Evolutionary conservation across 2,329 filamentous ascomycete genomes (phyloP).

Genomic region (Exophiala spinifera): DNA sequence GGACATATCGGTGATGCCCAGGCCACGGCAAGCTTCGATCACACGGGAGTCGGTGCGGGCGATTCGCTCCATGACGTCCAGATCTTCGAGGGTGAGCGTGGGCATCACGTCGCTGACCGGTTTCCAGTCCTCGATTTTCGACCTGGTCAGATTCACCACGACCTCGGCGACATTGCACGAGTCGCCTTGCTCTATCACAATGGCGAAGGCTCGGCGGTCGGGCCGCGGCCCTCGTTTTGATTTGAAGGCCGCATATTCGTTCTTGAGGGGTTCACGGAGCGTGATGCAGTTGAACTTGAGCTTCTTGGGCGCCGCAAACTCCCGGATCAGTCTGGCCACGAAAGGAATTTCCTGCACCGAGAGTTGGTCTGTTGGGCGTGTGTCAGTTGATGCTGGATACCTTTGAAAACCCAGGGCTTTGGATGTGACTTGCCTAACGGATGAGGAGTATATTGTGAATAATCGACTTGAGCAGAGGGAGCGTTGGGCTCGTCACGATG

Average conservation of each 20-base stretch:
- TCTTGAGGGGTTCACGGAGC: slow-evolving; percentile 4
- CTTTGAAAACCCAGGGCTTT: not conserved
- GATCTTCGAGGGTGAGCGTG: slow-evolving; percentile 87
- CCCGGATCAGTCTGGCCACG: not conserved
- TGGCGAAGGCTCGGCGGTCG: slow-evolving; percentile 43
- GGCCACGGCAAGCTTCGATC: slow-evolving; percentile 82
- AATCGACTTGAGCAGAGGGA: slow-evolving; percentile 8
- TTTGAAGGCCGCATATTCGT: slow-evolving; percentile 8
- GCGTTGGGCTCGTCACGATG: slow-evolving; percentile 15
- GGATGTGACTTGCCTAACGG: slow-evolving; percentile 17
- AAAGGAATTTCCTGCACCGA: slow-evolving; percentile 3
- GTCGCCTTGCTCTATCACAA: slow-evolving; percentile 42
- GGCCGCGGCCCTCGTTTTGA: slow-evolving; percentile 33
- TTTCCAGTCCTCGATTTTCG: slow-evolving; percentile 71
- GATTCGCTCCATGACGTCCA: slow-evolving; percentile 74
- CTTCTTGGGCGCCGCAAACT: slow-evolving; percentile 29
- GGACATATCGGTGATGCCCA: slow-evolving; percentile 87
- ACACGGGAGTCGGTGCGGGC: slow-evolving; percentile 76
- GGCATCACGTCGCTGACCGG: slow-evolving; percentile 74
- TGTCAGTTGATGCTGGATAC: not conserved
- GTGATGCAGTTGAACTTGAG: slow-evolving; percentile 38
- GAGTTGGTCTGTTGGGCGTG: not conserved
- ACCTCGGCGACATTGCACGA: slow-evolving; percentile 73
- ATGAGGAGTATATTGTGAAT: slow-evolving; percentile 12
- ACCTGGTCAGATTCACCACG: slow-evolving; percentile 66